These are phyloP conservation scores for Diutina rugosa DNA, from an alignment of 1,139 yeast genomes.

Conservation along the genomic window DNA sequence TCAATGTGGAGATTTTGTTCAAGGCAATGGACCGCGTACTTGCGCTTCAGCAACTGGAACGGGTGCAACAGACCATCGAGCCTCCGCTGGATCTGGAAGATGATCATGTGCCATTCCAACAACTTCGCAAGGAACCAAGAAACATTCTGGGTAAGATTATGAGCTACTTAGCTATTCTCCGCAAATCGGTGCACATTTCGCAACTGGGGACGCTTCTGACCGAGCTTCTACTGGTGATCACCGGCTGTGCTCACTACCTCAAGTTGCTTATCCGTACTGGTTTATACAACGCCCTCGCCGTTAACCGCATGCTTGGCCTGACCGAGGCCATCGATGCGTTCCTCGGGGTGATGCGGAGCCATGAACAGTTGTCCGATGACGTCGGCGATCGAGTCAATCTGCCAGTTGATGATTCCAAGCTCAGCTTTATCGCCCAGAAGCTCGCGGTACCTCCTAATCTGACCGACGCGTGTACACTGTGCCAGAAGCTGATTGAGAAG, in stretches of 20 bases:
- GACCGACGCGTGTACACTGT: slow-evolving; percentile 64
- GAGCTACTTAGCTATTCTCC: slow-evolving; percentile 61
- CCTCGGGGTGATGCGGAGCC: slow-evolving; percentile 37
- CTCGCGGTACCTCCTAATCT: slow-evolving; percentile 43
- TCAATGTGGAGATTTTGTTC: slow-evolving; percentile 67
- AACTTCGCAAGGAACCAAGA: slow-evolving; percentile 66
- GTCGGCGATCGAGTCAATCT: background rate
- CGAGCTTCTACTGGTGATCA: slow-evolving; percentile 63
- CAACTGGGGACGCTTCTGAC: slow-evolving; percentile 47
- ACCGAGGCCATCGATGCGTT: slow-evolving; percentile 54
- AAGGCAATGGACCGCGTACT: slow-evolving; percentile 52
- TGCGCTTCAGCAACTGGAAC: slow-evolving; percentile 2
- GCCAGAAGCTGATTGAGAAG: slow-evolving; percentile 73
- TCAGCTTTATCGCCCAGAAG: slow-evolving; percentile 5
- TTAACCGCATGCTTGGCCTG: slow-evolving; percentile 45
- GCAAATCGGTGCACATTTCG: slow-evolving; percentile 38
- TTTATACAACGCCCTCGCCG: slow-evolving; percentile 57
- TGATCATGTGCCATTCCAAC: slow-evolving; percentile 14
- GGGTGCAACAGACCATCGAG: slow-evolving; percentile 2
- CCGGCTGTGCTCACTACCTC: slow-evolving; percentile 87
- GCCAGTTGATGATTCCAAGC: slow-evolving; percentile 3
- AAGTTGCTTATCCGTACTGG: slow-evolving; percentile 78
- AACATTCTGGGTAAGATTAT: slow-evolving; percentile 69
- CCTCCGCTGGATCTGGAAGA: slow-evolving; percentile 7
- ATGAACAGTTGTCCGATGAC: slow-evolving; percentile 17